Base-by-base conservation (phyloP, 176 grass and related monocot genomes). In the Bonia amplexicaulis region DNA sequence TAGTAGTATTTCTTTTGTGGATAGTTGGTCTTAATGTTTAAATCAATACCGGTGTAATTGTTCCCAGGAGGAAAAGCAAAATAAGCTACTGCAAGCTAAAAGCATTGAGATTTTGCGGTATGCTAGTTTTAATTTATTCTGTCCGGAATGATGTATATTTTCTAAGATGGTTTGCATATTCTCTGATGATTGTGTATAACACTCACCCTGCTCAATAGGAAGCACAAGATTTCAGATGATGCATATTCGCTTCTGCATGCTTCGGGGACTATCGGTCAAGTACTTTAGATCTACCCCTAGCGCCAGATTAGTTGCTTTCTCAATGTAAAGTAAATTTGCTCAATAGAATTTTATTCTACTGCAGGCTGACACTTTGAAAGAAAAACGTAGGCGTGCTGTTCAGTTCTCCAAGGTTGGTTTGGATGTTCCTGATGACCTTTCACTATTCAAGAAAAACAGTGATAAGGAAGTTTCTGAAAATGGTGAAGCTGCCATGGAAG, bases 231-330 rank as follows among this genome's bases (percentile, higher is more conserved):
- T 71, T 75, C 84, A 39, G 93, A 96, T 86, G 78, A 85, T 82
- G 89, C 77, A 62, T 80, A 87, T 82, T 91, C 91, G 17, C 74
- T 98, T 86, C 84, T 98, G 23, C 91, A 85, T 87, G 88, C 96
- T 87, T 94, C 96, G 35, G 93, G 93, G 60, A 95, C 90, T 83
- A 98, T 98, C 59, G 96, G 96, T 71, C 76, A 92, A 75, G 96
- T 98, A 92, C 77, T 69, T 29, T 53, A 40, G 69, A 49, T 78
- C 35, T 62, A 63, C 39, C 35, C 68, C 17, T 35, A 64, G 19
- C 31, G 6, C 35, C 51, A 35, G 0, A 64, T 80, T 59, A 45
- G 22, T 81, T 90, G 14, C 66, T 71, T 70, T 79, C 3, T 65
- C 22, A 41, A 25, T 73, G 69, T 40, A 67, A 70, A 10, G 31